A percentile compares a stretch with the other conserved stretches of the same genome.
These are phyloP conservation scores for Borealophlyctis nickersoniae DNA, from an alignment of 192 early-diverging fungal species.

Conservation along the genomic window DNA sequence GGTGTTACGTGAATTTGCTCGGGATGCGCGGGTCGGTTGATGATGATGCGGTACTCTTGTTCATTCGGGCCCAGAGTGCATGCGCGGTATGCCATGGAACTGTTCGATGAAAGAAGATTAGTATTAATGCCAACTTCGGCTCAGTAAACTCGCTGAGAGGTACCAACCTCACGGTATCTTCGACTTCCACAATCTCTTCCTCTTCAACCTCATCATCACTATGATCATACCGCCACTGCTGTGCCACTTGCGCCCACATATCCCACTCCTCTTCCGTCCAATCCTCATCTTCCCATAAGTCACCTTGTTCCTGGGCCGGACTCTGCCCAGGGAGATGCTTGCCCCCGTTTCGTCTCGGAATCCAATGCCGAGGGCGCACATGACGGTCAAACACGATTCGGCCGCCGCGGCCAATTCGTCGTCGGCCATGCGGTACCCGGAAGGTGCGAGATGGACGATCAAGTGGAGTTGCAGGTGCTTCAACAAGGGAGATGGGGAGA, in stretches of 20 bases:
- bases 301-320: background rate
- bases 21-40: conserved; percentile 25
- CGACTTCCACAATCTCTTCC: conserved; percentile 9
- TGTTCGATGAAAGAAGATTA: background rate
- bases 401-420: conserved; percentile 75
- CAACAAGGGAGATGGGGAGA: background rate
- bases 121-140: background rate
- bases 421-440: conserved; percentile 43
- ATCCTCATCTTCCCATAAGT: conserved; percentile 14
- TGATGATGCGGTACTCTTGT: conserved; percentile 15
- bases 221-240: conserved; percentile 19
- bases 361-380: conserved; percentile 17
- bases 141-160: background rate
- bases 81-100: conserved; percentile 16
- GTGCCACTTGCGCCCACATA: background rate
- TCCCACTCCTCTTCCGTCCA: background rate
- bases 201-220: conserved; percentile 29
- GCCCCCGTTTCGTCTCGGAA: background rate
- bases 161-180: conserved; percentile 18
- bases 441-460: conserved; percentile 14
- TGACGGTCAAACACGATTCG: conserved; percentile 71
- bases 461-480: background rate
- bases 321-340: background rate
- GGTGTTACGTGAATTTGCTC: conserved; percentile 13
- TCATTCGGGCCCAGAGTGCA: conserved; percentile 14